phyloP scores from a whole-genome alignment of 768 basidiomycete species.

The Albatrellus ellisii region DNA sequence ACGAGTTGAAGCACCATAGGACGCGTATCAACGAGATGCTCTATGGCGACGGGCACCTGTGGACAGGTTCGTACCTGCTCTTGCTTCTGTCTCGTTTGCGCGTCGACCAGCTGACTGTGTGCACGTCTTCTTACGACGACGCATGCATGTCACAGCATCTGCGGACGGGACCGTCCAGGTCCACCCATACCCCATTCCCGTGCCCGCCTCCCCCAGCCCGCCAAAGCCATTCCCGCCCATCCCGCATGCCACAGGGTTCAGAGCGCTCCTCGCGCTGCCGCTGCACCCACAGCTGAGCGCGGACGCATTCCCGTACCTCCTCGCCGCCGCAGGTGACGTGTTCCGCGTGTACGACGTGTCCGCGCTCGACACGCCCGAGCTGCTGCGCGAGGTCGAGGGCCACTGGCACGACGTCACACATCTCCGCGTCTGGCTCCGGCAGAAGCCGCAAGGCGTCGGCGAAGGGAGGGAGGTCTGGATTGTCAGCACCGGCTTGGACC shows the following conservation, averaged over 20 bases:
- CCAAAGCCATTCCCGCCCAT: constrained; percentile 36
- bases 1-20: constrained; percentile 60
- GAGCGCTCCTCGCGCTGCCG: constrained; percentile 56
- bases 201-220: constrained; percentile 10
- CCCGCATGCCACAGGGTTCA: constrained; percentile 50
- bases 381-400: constrained; percentile 65
- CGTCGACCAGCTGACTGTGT: not conserved
- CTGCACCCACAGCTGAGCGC: constrained; percentile 30
- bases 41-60: constrained; percentile 59
- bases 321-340: constrained; percentile 78
- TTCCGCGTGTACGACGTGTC: constrained; percentile 76
- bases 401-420: constrained; percentile 86
- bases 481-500: constrained; percentile 73
- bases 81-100: not conserved
- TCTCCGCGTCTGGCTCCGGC: constrained; percentile 55
- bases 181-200: constrained; percentile 28
- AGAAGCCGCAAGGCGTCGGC: too few species aligned
- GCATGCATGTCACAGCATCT: constrained; percentile 63
- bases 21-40: constrained; percentile 71
- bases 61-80: constrained; percentile 56
- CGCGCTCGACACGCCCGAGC: constrained; percentile 47
- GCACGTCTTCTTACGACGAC: not conserved
- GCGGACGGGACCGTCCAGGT: constrained; percentile 77
- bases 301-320: constrained; percentile 54
- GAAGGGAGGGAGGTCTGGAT: constrained; percentile 88